phyloP scores from a whole-genome alignment of 371 early-diverging fungal species.

The Lichtheimia ornata region DNA sequence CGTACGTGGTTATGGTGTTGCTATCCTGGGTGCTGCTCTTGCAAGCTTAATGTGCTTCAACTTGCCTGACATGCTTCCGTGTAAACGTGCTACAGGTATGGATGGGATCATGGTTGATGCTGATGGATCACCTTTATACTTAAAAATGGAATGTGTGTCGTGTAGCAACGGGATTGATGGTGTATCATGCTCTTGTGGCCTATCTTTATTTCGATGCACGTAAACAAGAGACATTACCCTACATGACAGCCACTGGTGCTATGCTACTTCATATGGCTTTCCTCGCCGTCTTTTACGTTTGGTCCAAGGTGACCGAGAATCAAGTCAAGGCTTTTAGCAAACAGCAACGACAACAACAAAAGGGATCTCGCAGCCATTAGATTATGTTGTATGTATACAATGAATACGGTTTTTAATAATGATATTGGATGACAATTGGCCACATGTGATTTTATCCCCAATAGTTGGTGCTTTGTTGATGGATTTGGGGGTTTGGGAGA shows the following conservation, averaged over 20 bases:
- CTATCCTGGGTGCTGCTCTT: slow-evolving; percentile 22
- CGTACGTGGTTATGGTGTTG: slow-evolving; percentile 35
- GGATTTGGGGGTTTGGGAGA: too few relatives aligned
- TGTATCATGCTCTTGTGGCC: slow-evolving; percentile 34
- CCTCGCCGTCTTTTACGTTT: slow-evolving; percentile 32
- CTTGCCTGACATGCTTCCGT: slow-evolving; percentile 47
- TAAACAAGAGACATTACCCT: slow-evolving; percentile 22
- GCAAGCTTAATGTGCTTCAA: slow-evolving; percentile 30
- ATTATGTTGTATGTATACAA: too few relatives aligned
- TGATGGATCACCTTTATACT: not conserved
- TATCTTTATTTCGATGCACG: slow-evolving; percentile 31
- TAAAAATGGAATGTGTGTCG: not conserved
- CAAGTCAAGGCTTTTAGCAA: slow-evolving; percentile 38
- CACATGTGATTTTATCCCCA: too few relatives aligned
- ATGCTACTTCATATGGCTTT: slow-evolving; percentile 26
- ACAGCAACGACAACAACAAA: slow-evolving; percentile 5
- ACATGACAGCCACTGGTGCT: slow-evolving; percentile 15
- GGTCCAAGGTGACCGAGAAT: slow-evolving; percentile 41
- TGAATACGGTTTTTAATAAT: too few relatives aligned
- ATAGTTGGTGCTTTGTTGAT: too few relatives aligned
- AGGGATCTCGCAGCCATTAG: not conserved
- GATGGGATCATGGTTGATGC: not conserved
- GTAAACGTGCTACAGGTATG: slow-evolving; percentile 48
- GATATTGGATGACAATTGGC: too few relatives aligned
- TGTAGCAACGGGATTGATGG: slow-evolving; percentile 35